Percentiles rank a stretch among this genome's conserved stretches.
phyloP scores from a whole-genome alignment of 441 rosid genomes.

The Erodium texanum region DNA sequence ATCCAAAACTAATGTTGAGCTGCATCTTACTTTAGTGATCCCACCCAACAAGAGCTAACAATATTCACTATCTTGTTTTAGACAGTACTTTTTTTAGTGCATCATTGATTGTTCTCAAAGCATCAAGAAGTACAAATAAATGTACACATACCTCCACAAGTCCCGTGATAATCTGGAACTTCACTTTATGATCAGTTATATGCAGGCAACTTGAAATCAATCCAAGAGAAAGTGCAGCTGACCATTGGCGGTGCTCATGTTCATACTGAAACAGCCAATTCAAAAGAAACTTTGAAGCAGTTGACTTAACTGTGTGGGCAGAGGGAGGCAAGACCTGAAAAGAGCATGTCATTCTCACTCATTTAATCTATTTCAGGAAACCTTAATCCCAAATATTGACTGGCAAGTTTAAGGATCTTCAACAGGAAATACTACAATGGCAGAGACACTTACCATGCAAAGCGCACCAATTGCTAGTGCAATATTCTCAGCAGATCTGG shows the following conservation, averaged over 20 bases:
- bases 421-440: constrained; percentile 15
- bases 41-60: neutral
- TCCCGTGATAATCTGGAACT: constrained; percentile 55
- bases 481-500: constrained; percentile 81
- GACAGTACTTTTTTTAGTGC: neutral
- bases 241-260: constrained; percentile 93
- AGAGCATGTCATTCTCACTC: constrained; percentile 20
- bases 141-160: constrained; percentile 58
- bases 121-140: constrained; percentile 14
- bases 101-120: neutral
- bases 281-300: constrained; percentile 75
- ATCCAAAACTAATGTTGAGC: neutral
- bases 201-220: constrained; percentile 64
- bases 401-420: neutral
- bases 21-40: neutral
- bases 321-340: constrained; percentile 78
- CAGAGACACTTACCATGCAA: constrained; percentile 46
- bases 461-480: constrained; percentile 82
- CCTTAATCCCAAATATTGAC: neutral
- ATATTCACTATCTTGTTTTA: constrained; percentile 3
- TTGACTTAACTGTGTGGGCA: constrained; percentile 57
- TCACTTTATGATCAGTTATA: constrained; percentile 75
- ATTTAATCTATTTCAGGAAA: neutral
- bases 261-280: constrained; percentile 73
- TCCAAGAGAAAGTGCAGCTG: constrained; percentile 91